These are phyloP conservation scores for Aphanocladium album DNA, from an alignment of 2,329 filamentous ascomycete species.

Conservation along the genomic window DNA sequence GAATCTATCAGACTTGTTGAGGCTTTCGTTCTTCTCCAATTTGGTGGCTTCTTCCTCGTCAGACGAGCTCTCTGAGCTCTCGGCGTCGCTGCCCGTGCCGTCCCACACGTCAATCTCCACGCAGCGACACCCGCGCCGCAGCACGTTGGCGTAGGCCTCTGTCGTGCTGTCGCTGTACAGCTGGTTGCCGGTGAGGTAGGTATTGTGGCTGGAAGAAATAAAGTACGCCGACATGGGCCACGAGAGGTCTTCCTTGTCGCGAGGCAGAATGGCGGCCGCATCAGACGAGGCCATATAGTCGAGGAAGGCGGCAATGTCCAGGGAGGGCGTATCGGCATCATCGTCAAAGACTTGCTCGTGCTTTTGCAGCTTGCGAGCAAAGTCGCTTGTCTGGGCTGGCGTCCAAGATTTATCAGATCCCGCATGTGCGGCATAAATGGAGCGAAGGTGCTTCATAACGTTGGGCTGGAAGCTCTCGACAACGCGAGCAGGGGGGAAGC, in stretches of 20 bases:
- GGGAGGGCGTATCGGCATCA: slow-evolving; percentile 30
- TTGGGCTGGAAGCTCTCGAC: slow-evolving; percentile 33
- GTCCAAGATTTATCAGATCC: slow-evolving; percentile 34
- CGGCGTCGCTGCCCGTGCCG: slow-evolving; percentile 68
- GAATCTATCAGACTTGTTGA: slow-evolving; percentile 55
- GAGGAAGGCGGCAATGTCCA: slow-evolving; percentile 47
- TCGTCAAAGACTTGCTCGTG: slow-evolving; percentile 14
- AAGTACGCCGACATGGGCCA: slow-evolving; percentile 86
- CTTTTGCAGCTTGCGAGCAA: slow-evolving; percentile 36
- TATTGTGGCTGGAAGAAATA: slow-evolving; percentile 93
- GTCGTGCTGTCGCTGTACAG: slow-evolving; percentile 82
- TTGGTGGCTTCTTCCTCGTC: slow-evolving; percentile 43
- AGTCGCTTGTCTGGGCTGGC: slow-evolving; percentile 35
- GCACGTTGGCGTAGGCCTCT: slow-evolving; percentile 77
- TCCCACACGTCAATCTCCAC: slow-evolving; percentile 97
- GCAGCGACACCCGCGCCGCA: slow-evolving; percentile 81
- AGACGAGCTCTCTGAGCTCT: slow-evolving; percentile 46
- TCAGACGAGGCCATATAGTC: slow-evolving; percentile 52
- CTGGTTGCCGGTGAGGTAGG: slow-evolving; percentile 85
- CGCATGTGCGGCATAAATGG: slow-evolving; percentile 36
- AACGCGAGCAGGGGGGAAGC: slow-evolving; percentile 24
- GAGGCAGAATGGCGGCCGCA: slow-evolving; percentile 37
- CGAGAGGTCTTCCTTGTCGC: slow-evolving; percentile 50
- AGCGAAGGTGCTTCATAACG: slow-evolving; percentile 33
- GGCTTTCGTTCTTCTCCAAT: slow-evolving; percentile 56